A percentile compares a stretch with the other conserved stretches of the same genome.
Evolutionary conservation across 192 early-diverging fungal genomes (phyloP).

Genomic region (Backusella luteola): DNA sequence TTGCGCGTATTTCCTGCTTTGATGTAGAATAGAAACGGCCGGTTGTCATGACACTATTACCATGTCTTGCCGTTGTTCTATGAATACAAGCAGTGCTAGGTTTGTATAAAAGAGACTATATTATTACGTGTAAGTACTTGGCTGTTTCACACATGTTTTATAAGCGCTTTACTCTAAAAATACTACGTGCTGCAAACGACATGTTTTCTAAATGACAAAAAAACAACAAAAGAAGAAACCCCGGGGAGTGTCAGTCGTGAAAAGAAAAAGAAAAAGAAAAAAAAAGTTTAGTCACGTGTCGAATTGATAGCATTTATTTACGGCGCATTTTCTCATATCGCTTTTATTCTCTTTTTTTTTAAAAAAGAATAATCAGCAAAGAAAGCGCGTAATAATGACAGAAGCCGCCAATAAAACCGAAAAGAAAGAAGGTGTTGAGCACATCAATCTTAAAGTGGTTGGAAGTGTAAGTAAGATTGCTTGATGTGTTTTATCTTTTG

Average conservation of each 20-base stretch:
- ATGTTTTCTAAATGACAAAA: neutral
- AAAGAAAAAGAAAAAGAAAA: neutral
- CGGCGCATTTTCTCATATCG: neutral
- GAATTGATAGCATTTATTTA: neutral
- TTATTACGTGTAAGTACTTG: neutral
- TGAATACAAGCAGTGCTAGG: neutral
- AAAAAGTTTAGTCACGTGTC: neutral
- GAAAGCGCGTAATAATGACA: constrained; percentile 23
- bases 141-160: neutral
- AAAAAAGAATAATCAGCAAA: neutral
- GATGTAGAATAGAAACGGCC: neutral
- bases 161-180: neutral
- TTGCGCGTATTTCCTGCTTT: neutral
- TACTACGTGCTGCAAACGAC: neutral
- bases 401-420: constrained; percentile 29
- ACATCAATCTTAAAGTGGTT: constrained; percentile 92
- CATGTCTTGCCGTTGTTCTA: neutral
- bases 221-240: neutral
- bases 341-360: neutral
- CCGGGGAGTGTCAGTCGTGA: neutral
- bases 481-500: neutral
- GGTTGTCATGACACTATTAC: neutral
- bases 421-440: constrained; percentile 58
- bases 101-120: neutral
- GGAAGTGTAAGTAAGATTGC: constrained; percentile 66